These are phyloP conservation scores for Oenanthe sinensis DNA, from an alignment of 129 eudicot genomes.

Conservation along the genomic window DNA sequence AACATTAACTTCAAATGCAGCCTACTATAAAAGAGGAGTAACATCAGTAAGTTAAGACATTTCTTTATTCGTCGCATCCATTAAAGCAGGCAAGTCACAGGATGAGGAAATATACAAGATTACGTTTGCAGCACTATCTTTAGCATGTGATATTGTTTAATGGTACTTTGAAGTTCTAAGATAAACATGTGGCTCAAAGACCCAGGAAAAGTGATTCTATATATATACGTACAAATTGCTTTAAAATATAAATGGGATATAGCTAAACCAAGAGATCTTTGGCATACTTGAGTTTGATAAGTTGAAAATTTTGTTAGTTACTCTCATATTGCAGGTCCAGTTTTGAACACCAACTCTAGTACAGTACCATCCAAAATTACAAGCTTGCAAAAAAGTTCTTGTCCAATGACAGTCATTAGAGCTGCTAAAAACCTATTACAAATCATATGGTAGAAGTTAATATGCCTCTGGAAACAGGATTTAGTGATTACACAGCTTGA, in stretches of 20 bases:
- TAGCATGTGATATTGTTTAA: background rate
- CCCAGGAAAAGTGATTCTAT: background rate
- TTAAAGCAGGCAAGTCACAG: constrained; percentile 2
- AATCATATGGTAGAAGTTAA: background rate
- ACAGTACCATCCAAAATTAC: constrained; percentile 68
- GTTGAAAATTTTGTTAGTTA: background rate
- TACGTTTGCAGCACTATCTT: background rate
- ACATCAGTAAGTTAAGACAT: constrained; percentile 3
- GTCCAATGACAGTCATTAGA: background rate
- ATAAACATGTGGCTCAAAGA: background rate
- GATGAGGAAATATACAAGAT: background rate
- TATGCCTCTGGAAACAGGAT: too few relatives aligned
- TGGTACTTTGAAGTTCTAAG: background rate
- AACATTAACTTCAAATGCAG: constrained; percentile 76
- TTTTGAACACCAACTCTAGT: constrained; percentile 52
- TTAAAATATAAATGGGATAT: background rate
- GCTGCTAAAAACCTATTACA: background rate
- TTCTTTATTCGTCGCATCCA: background rate
- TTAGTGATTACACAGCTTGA: background rate
- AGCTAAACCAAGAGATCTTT: background rate
- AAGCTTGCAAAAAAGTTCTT: constrained; percentile 29
- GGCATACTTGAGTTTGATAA: background rate
- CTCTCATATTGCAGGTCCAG: constrained; percentile 50
- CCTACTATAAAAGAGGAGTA: constrained; percentile 42
- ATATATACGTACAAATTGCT: background rate